Evolutionary conservation across 108 stramenopile genomes (phyloP).

Genomic region (Bacterosira constricta): DNA sequence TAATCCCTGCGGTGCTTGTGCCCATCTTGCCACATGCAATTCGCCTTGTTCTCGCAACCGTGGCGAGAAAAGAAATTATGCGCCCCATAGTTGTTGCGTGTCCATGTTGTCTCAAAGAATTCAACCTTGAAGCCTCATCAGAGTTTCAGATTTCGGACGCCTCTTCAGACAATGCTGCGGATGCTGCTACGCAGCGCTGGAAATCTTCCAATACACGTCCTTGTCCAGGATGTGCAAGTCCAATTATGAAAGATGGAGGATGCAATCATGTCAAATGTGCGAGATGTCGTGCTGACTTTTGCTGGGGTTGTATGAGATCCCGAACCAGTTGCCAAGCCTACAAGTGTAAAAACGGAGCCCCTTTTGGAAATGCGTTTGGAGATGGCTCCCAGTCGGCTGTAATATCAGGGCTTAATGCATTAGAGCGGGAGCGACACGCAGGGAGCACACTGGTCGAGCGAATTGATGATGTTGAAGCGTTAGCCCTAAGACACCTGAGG

Average conservation of each 20-base stretch:
- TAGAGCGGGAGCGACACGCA: conserved; percentile 10
- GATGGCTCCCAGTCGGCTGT: conserved; percentile 20
- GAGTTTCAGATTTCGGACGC: conserved; percentile 28
- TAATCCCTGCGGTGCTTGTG: conserved; percentile 22
- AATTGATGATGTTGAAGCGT: conserved; percentile 23
- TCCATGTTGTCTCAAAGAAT: conserved; percentile 61
- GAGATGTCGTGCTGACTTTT: conserved; percentile 58
- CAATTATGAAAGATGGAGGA: conserved; percentile 50
- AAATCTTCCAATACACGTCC: conserved; percentile 43
- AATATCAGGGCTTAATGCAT: conserved; percentile 6
- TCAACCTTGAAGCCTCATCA: conserved; percentile 57
- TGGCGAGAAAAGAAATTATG: conserved; percentile 45
- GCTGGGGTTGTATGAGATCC: conserved; percentile 74
- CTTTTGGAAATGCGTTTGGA: conserved; percentile 58
- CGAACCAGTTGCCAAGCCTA: conserved; percentile 49
- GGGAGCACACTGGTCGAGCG: conserved; percentile 35
- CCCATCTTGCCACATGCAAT: conserved; percentile 39
- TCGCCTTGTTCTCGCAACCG: conserved; percentile 20
- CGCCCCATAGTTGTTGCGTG: conserved; percentile 61
- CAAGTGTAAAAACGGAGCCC: conserved; percentile 61
- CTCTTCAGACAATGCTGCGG: conserved; percentile 15
- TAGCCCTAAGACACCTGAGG: not conserved
- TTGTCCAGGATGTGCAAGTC: conserved; percentile 43
- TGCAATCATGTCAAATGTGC: conserved; percentile 57
- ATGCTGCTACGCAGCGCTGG: conserved; percentile 58